Conservation (phyloP, 306 rosid genomes). For the Astragalus membranaceus region DNA sequence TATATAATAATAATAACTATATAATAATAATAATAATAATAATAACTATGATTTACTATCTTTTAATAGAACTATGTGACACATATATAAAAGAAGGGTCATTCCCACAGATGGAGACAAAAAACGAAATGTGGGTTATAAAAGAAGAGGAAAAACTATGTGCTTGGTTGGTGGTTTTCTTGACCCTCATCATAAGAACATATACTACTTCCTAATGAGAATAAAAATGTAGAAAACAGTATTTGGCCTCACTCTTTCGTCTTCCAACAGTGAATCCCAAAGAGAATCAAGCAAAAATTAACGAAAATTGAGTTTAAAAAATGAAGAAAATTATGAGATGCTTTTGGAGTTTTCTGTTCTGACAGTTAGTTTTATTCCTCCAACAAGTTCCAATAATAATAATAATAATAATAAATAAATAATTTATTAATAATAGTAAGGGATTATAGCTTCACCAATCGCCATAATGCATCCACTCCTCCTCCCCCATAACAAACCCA, state of each 20-base stretch:
- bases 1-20: too few species aligned
- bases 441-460: background rate
- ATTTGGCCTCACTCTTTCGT: background rate
- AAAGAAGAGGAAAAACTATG: constrained; percentile 14
- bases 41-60: too few species aligned
- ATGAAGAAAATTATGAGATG: constrained; percentile 5
- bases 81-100: constrained; percentile 3
- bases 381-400: background rate
- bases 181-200: constrained; percentile 5
- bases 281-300: background rate
- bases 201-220: background rate
- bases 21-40: too few species aligned
- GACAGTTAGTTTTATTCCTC: background rate
- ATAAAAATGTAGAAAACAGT: background rate
- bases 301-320: background rate
- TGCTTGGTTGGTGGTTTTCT: constrained; percentile 18
- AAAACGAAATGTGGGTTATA: constrained; percentile 16
- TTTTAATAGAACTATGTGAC: too few species aligned
- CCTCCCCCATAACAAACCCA: background rate
- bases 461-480: background rate
- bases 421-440: background rate
- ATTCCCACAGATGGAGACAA: constrained; percentile 21
- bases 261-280: constrained; percentile 8
- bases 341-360: constrained; percentile 6
- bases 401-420: background rate